Base-by-base conservation (phyloP, 306 rosid genomes). In the Hylodesmum podocarpum region DNA sequence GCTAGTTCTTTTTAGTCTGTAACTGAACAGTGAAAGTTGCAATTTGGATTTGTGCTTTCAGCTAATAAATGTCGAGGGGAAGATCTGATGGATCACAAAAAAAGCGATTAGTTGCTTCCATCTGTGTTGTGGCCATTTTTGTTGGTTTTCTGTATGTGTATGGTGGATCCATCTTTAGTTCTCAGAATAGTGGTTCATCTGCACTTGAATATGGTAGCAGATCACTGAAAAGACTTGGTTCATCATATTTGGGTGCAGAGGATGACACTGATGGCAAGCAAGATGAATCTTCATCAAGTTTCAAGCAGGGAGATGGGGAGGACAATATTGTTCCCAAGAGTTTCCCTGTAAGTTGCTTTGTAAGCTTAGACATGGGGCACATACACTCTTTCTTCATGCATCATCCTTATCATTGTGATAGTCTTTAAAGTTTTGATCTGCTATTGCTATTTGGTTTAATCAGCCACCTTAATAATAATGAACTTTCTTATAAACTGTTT, bases 141-240 rank as follows among this genome's bases (percentile, higher is more conserved):
- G 87, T 95, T 67, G 92, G 93, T 83, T 88, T 92, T 66, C 85
- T 92, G 6, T 95, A 95, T 79, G 91, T 84, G 55, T 95, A 85
- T 18, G 82, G 88, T 84, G 98, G 97, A 83, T 90, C 97, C 80
- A 76, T 91, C 86, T 93, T 91, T 82, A 93, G 97, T 69, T 86
- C 91, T 49, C 89, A 84, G 76, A 86, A 51, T 67, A 58, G 55
- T 18, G 89, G 95, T 73, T 78, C 90, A 40, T 88, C 94, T 46
- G 90, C 97, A 51, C 84, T 95, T 15, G 94, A 92, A 78, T 90
- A 88, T 87, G 97, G 97, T 16, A 87, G 89, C 78, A 89, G 80
- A 73, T 92, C 97, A 12, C 84, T 90, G 87, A 88, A 79, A 84
- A 89, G 75, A 84, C 93, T 93, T 75, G 98, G 96, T 18, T 91